These are phyloP conservation scores for Haplosporangium gracile DNA, from an alignment of 192 early-diverging fungal genomes.

Conservation along the genomic window DNA sequence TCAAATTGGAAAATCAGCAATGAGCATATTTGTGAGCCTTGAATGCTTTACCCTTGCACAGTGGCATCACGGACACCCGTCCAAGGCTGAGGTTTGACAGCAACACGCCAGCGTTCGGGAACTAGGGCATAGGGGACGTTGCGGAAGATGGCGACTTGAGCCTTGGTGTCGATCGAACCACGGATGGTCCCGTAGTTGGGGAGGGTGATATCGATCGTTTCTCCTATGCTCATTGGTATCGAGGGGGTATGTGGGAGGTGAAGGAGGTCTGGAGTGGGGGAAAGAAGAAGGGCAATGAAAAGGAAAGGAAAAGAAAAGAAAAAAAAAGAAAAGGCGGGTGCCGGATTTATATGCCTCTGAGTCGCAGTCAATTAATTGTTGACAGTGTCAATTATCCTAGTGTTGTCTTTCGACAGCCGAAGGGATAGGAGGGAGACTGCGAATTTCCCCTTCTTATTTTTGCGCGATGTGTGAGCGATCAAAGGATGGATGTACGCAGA, in stretches of 20 bases:
- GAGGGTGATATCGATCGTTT: conserved; percentile 20
- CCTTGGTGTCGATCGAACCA: conserved; percentile 5
- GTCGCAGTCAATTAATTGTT: no score
- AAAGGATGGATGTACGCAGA: no score
- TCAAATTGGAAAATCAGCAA: background rate
- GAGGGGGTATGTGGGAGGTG: background rate
- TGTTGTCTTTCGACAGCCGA: no score
- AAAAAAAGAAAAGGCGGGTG: background rate
- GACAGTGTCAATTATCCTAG: no score
- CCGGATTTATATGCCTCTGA: no score
- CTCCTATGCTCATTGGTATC: background rate
- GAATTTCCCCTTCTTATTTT: no score
- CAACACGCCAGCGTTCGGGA: conserved; percentile 32
- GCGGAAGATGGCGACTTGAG: conserved; percentile 23
- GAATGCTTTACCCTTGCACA: conserved; percentile 26
- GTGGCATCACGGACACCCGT: conserved; percentile 32
- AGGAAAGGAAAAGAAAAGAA: background rate
- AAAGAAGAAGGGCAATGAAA: no score
- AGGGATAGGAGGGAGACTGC: no score
- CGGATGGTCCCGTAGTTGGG: conserved; percentile 22
- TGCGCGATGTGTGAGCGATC: no score
- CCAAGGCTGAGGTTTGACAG: conserved; percentile 31
- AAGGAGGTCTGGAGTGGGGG: no score
- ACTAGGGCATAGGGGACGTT: conserved; percentile 26
- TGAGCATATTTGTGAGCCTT: background rate